Evolutionary conservation across 192 early-diverging fungal genomes (phyloP).

Genomic region (Gryganskiella cystojenkinii): DNA sequence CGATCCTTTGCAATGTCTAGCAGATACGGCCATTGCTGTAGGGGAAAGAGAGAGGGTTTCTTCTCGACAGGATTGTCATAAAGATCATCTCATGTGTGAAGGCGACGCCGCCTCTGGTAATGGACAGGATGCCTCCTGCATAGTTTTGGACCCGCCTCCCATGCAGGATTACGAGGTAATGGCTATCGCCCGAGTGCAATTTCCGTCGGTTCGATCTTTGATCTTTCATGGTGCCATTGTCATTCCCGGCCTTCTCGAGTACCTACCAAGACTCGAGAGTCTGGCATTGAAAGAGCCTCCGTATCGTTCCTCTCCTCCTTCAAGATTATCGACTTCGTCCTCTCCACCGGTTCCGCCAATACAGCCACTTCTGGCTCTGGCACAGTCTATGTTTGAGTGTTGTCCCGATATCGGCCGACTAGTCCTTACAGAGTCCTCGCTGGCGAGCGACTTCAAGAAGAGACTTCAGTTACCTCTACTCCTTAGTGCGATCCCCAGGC

Average conservation of each 20-base stretch:
- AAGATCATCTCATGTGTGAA: too few species aligned
- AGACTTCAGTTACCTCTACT: not conserved
- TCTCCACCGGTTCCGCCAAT: not conserved
- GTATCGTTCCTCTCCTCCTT: not conserved
- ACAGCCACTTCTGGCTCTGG: not conserved
- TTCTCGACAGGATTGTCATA: too few species aligned
- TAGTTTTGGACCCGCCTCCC: too few species aligned
- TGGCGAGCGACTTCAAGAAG: not conserved
- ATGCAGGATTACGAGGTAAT: too few species aligned
- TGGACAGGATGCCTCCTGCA: too few species aligned
- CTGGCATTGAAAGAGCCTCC: slow-evolving; percentile 4
- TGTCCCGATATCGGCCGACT: slow-evolving; percentile 6
- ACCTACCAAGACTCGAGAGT: slow-evolving; percentile 22
- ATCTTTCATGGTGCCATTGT: slow-evolving; percentile 13
- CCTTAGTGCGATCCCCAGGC: not conserved
- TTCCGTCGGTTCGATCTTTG: slow-evolving; percentile 20
- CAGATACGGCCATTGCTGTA: too few species aligned
- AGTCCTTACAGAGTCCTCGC: slow-evolving; percentile 9
- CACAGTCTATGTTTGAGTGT: not conserved
- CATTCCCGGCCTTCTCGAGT: slow-evolving; percentile 10
- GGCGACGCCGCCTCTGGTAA: too few species aligned
- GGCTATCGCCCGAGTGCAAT: too few species aligned
- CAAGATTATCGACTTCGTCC: too few species aligned
- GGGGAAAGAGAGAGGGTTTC: too few species aligned
- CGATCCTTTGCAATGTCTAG: too few species aligned